Percentiles rank a stretch among this genome's conserved stretches.
phyloP scores from a whole-genome alignment of 371 early-diverging fungal species.

The Neoconidiobolus thromboides region DNA sequence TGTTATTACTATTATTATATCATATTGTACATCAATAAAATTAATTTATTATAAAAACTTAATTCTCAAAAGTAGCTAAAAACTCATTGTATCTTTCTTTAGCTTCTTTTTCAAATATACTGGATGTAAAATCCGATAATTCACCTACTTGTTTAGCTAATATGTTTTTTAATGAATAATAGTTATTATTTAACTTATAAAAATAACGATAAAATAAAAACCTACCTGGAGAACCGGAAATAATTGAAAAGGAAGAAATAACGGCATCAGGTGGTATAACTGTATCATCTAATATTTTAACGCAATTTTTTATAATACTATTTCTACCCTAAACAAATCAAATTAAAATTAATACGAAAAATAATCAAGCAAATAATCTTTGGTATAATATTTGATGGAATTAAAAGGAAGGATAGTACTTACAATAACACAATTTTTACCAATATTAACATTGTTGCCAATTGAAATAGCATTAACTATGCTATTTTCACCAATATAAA shows the following conservation, averaged over 20 bases:
- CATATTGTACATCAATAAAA: too few relatives aligned
- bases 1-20: too few relatives aligned
- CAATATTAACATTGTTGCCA: not conserved
- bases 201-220: not conserved
- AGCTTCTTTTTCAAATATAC: not conserved
- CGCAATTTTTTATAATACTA: slow-evolving; percentile 85
- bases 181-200: not conserved
- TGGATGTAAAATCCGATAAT: not conserved
- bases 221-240: slow-evolving; percentile 56
- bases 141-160: not conserved
- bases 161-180: not conserved
- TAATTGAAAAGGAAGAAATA: slow-evolving; percentile 74
- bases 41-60: too few relatives aligned
- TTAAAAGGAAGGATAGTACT: not conserved
- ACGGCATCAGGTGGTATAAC: slow-evolving; percentile 84
- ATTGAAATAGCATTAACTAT: not conserved
- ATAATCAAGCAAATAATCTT: too few relatives aligned
- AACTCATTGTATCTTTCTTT: not conserved
- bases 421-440: slow-evolving; percentile 2
- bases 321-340: slow-evolving; percentile 55
- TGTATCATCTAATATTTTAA: slow-evolving; percentile 71
- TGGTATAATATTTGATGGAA: too few relatives aligned
- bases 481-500: not conserved
- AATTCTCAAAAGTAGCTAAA: not conserved
- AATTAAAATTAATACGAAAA: not conserved